Evolutionary conservation across 23 red algal species (phyloP).

Genomic region (Gracilaria vermiculophylla): DNA sequence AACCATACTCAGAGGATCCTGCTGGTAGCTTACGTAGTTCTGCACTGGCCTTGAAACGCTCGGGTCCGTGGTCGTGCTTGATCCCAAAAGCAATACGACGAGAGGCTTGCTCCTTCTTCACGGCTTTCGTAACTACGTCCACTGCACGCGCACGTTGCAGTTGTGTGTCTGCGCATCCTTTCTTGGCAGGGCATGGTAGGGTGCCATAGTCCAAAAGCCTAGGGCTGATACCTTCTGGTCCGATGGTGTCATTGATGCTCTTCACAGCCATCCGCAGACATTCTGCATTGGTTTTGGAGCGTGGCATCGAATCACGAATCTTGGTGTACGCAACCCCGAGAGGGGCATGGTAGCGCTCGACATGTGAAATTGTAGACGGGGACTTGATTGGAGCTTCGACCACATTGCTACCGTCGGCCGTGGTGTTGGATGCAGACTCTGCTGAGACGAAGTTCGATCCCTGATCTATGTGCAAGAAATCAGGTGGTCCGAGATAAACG

Average conservation of each 20-base stretch:
- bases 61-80: background rate
- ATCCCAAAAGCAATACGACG: constrained; percentile 27
- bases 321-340: constrained; percentile 5
- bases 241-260: constrained; percentile 23
- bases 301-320: background rate
- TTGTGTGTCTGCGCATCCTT: background rate
- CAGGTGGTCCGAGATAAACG: constrained; percentile 5
- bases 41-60: background rate
- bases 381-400: constrained; percentile 18
- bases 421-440: background rate
- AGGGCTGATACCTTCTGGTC: constrained; percentile 22
- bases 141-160: background rate
- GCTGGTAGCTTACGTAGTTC: background rate
- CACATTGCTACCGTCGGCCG: background rate
- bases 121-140: background rate
- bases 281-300: background rate
- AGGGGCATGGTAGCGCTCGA: constrained; percentile 33
- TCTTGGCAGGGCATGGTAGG: background rate
- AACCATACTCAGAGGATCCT: constrained; percentile 8
- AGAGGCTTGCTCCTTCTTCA: constrained; percentile 25
- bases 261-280: constrained; percentile 22
- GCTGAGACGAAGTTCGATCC: background rate
- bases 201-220: constrained; percentile 9
- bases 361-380: constrained; percentile 9
- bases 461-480: constrained; percentile 7